phyloP scores from a whole-genome alignment of 352 stramenopile species.

The Aphanomyces stellatus region DNA sequence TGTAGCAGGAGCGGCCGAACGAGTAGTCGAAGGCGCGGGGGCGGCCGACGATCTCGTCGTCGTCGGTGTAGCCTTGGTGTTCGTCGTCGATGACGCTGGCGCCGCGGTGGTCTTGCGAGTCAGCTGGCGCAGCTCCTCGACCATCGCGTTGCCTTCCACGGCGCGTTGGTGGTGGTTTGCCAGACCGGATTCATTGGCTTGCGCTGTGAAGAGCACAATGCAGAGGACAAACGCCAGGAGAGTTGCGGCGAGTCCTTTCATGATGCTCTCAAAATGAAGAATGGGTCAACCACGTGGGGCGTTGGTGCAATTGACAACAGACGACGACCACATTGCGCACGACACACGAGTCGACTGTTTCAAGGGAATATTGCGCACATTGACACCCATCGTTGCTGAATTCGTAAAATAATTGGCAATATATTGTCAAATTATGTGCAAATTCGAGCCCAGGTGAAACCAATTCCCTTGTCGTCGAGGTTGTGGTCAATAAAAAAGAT shows the following conservation, averaged over 20 bases:
- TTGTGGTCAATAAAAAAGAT: too few relatives aligned
- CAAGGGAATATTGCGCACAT: too few relatives aligned
- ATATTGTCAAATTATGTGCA: too few relatives aligned
- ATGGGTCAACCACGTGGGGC: too few relatives aligned
- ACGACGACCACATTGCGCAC: too few relatives aligned
- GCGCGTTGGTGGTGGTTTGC: not conserved
- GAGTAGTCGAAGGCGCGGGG: not conserved
- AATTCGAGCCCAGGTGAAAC: too few relatives aligned
- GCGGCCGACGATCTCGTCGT: not conserved
- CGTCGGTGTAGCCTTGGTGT: not conserved
- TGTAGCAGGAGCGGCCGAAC: not conserved
- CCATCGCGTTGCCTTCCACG: slow-evolving; percentile 86
- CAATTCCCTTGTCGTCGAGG: too few relatives aligned
- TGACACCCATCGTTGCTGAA: too few relatives aligned
- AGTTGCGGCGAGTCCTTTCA: not conserved
- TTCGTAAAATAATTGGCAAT: too few relatives aligned
- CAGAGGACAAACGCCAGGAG: not conserved
- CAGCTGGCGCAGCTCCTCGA: slow-evolving; percentile 89
- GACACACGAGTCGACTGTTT: too few relatives aligned
- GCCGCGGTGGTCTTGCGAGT: slow-evolving; percentile 34
- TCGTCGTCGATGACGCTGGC: not conserved
- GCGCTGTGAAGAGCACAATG: not conserved
- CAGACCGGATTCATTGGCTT: not conserved
- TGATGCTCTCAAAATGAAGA: not conserved
- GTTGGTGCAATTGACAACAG: too few relatives aligned